phyloP scores from a whole-genome alignment of 176 grass and related monocot genomes.

The Lolium multiflorum region DNA sequence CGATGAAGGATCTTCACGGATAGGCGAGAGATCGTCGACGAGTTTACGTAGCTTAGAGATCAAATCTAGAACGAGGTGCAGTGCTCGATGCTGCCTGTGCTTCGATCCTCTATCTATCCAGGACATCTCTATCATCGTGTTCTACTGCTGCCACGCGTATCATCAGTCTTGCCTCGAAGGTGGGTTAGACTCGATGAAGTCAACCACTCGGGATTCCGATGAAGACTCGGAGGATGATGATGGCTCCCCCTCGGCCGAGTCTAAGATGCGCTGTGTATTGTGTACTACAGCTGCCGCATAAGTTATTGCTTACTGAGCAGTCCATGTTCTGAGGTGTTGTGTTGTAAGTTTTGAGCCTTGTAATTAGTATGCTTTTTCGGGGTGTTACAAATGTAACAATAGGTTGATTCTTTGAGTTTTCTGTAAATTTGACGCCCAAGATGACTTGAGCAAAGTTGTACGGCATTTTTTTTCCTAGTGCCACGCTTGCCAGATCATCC shows the following conservation, averaged over 20 bases:
- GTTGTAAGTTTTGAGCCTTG: conserved; percentile 64
- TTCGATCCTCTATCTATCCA: conserved; percentile 87
- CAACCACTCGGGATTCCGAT: conserved; percentile 46
- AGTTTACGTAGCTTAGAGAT: conserved; percentile 50
- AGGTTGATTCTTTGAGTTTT: conserved; percentile 63
- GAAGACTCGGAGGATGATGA: conserved; percentile 55
- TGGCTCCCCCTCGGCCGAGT: conserved; percentile 43
- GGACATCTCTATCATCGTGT: conserved; percentile 75
- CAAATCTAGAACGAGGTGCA: conserved; percentile 89
- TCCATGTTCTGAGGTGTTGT: conserved; percentile 38
- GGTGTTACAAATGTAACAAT: conserved; percentile 55
- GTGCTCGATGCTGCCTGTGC: conserved; percentile 87
- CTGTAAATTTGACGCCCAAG: conserved; percentile 32
- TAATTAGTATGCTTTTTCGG: conserved; percentile 63
- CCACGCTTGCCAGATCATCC: conserved; percentile 44
- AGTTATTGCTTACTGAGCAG: conserved; percentile 39
- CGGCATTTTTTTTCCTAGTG: conserved; percentile 45
- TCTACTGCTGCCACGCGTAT: conserved; percentile 97
- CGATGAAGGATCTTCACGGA: conserved; percentile 49
- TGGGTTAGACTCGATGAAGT: conserved; percentile 72
- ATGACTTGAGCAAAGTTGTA: conserved; percentile 47
- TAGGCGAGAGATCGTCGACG: conserved; percentile 56
- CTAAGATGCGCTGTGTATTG: conserved; percentile 85
- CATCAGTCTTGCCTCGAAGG: conserved; percentile 79
- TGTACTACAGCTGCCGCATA: conserved; percentile 84